Conservation (phyloP, 768 basidiomycete species). For the Cyclocybe aegerita region DNA sequence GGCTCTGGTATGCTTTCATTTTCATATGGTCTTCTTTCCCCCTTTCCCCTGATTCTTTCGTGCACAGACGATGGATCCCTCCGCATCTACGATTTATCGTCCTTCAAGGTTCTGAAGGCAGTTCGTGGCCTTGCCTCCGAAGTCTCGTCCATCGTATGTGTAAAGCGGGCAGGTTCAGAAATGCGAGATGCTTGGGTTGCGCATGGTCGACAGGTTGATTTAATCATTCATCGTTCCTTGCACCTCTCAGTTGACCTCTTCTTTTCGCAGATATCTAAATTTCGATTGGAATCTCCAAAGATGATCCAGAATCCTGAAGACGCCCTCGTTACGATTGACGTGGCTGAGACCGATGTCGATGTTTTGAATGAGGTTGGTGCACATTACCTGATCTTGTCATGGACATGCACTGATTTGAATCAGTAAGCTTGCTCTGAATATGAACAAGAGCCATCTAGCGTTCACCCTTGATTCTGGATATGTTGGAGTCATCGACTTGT, state of each 20-base stretch:
- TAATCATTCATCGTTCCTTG: neutral
- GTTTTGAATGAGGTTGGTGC: conserved; percentile 65
- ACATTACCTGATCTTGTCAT: neutral
- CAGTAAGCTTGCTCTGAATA: conserved; percentile 65
- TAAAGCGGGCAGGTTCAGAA: conserved; percentile 37
- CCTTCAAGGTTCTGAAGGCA: conserved; percentile 62
- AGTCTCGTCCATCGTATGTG: conserved; percentile 60
- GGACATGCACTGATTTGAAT: conserved; percentile 26
- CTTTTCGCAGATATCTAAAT: conserved; percentile 37
- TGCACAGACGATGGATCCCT: conserved; percentile 67
- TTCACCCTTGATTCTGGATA: conserved; percentile 70
- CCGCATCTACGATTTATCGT: conserved; percentile 61
- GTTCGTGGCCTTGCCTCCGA: conserved; percentile 56
- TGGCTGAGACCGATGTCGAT: conserved; percentile 55
- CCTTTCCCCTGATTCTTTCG: neutral
- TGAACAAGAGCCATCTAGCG: conserved; percentile 55
- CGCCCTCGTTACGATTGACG: conserved; percentile 40
- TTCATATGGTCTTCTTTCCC: neutral
- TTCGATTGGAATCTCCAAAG: conserved; percentile 44
- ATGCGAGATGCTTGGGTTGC: conserved; percentile 64
- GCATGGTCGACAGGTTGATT: conserved; percentile 54
- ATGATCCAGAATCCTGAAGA: conserved; percentile 56
- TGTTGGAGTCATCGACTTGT: conserved; percentile 66
- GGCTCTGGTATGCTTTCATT: conserved; percentile 53
- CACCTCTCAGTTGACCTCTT: neutral